Base-by-base conservation (phyloP, 208 protist genomes). In the Entamoeba invadens region DNA sequence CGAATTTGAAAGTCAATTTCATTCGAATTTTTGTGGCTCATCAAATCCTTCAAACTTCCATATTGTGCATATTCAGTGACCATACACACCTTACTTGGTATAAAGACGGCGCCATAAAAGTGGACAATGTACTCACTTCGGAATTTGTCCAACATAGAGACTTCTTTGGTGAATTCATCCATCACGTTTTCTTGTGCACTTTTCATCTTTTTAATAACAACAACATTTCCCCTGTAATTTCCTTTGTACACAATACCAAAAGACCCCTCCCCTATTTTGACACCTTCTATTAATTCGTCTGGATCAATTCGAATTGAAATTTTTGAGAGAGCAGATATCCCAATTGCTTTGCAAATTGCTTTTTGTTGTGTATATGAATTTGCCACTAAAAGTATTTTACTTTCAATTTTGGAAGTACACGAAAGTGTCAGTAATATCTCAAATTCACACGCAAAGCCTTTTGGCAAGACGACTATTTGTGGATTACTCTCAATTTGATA, bases 111-210 rank as follows among this genome's bases (percentile, higher is more conserved):
- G 18, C 95, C 96, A 95, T 96, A 95, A 45, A 96, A 95, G 18
- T 96, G 93, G 6, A 96, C 68, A 25, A 96, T 95, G 57, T 96
- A 96, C 31, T 95, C 95, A 92, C 96, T 95, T 46, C 95, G 45
- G 21, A 96, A 42, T 44, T 91, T 92, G 12, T 50, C 93, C 0
- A 96, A 44, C 46, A 96, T 94, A 0, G 93, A 93, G 10, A 96
- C 94, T 46, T 96, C 95, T 91, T 94, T 95, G 91, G 91, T 68
- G 57, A 96, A 96, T 45, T 95, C 44, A 16, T 77, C 45, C 31
- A 94, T 31, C 42, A 51, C 68, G 2, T 95, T 87, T 46, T 50
- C 35, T 35, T 94, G 31, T 18, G 87, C 4, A 31, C 50, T 21
- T 38, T 57, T 50, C 16, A 95, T 45, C 46, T 94, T 93, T 46